A percentile compares a stretch with the other conserved stretches of the same genome.
Evolutionary conservation across 2,329 filamentous ascomycete genomes (phyloP).

Genomic region (Colletotrichum tropicicola): DNA sequence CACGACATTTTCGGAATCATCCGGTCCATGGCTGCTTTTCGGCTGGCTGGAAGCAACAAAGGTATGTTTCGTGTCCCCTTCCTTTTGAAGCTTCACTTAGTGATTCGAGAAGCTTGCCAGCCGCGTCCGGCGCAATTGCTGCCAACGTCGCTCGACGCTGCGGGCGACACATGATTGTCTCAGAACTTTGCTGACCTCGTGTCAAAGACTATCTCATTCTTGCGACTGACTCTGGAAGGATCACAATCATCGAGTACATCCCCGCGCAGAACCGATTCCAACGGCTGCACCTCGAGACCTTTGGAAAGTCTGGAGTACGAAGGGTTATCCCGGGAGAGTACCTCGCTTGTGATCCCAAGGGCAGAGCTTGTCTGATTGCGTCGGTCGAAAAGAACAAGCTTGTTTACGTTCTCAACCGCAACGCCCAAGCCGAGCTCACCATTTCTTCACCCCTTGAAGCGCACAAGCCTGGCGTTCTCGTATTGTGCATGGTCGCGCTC

Average conservation of each 20-base stretch:
- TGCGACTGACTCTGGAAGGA: slow-evolving; percentile 93
- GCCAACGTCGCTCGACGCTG: slow-evolving; percentile 2
- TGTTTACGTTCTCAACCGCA: slow-evolving; percentile 97
- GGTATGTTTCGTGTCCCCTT: slow-evolving; percentile 70
- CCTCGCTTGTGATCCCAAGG: slow-evolving; percentile 93
- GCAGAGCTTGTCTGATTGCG: slow-evolving; percentile 92
- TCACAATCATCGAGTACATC: slow-evolving; percentile 92
- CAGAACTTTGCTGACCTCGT: slow-evolving; percentile 28
- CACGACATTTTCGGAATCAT: slow-evolving; percentile 98
- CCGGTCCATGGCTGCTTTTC: slow-evolving; percentile 85
- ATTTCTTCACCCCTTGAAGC: slow-evolving; percentile 98
- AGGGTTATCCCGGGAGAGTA: slow-evolving; percentile 96
- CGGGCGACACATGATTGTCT: slow-evolving; percentile 16
- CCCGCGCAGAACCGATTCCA: slow-evolving; percentile 87
- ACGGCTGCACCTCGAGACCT: slow-evolving; percentile 94
- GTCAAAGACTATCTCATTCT: slow-evolving; percentile 91
- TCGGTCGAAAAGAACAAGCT: slow-evolving; percentile 99
- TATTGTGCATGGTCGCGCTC: slow-evolving; percentile 86
- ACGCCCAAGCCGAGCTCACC: slow-evolving; percentile 91
- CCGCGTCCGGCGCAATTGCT: slow-evolving; percentile 13
- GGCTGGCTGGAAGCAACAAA: slow-evolving; percentile 93
- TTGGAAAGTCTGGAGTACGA: slow-evolving; percentile 94
- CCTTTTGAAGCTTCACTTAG: slow-evolving; percentile 69
- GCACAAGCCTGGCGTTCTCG: slow-evolving; percentile 90
- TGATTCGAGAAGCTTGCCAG: slow-evolving; percentile 55